Evolutionary conservation across 2,329 filamentous ascomycete species (phyloP), one percentile per base, ranked within the genome.

Genomic region (Chaetoscypha palmicola): DNA sequence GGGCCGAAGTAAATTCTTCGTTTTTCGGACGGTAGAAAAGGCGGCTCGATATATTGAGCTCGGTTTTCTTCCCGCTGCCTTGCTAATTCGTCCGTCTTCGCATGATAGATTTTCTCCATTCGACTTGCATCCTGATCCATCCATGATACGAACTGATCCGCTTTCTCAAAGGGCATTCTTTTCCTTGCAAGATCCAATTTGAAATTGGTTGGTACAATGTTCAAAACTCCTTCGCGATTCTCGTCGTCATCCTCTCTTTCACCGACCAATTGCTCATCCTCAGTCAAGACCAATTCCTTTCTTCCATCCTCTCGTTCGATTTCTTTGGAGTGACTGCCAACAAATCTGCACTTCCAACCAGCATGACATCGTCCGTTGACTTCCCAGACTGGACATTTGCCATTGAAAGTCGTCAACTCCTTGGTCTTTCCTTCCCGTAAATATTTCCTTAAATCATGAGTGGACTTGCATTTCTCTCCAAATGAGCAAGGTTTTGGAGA

Each of bases 291-390:
- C 41, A 97, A 67, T 66, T 97, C 91, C 58, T 86, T 88, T 54
- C 77, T 77, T 7, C 89, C 91, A 62, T 94, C 90, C 42, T 82
- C 80, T 16, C 72, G 79, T 52, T 85, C 78, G 19, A 86, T 66
- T 66, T 97, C 91, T 50, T 81, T 74, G 57, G 88, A 92, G 66
- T 98, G 92, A 50, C 87, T 94, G 50, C 76, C 76, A 24, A 87
- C 84, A 60, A 96, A 94, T 17, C 91, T 83, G 63, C 92, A 98
- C 63, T 91, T 94, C 90, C 91, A 98, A 4, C 92, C 92, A 11
- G 83, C 78, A 38, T 77, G 74, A 58, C 92, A 98, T 49, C 73
- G 78, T 10, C 90, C 90, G 51, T 83, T 77, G 12, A 72, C 70
- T 53, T 86, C 81, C 64, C 80, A 96, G 7, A 94, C 76, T 1